Evolutionary conservation across 1,284 basidiomycete species (phyloP).

Genomic region (Ceraceosorus bombacis): DNA sequence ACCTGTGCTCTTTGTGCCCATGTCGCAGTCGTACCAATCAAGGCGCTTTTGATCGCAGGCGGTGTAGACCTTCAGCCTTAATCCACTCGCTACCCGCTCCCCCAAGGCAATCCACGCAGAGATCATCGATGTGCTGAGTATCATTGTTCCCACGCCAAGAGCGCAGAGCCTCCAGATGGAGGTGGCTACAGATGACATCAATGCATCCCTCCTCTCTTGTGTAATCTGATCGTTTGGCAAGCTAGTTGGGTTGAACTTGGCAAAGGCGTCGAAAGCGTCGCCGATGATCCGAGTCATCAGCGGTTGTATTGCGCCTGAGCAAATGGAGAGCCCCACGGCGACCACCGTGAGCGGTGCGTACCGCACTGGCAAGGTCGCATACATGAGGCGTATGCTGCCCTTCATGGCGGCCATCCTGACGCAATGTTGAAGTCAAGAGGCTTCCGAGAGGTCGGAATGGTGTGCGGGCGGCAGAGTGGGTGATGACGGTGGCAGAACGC

Average conservation of each 20-base stretch:
- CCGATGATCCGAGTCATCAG: slow-evolving; percentile 90
- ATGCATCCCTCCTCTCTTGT: slow-evolving; percentile 58
- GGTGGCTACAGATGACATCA: slow-evolving; percentile 56
- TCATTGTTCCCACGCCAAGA: slow-evolving; percentile 63
- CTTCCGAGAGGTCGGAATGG: no score
- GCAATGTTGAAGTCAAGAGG: no score
- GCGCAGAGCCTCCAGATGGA: slow-evolving; percentile 61
- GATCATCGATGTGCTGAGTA: slow-evolving; percentile 67
- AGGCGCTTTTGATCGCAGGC: slow-evolving; percentile 67
- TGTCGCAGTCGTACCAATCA: slow-evolving; percentile 49
- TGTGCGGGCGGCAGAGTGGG: no score
- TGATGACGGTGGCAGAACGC: no score
- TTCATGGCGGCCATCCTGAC: neutral
- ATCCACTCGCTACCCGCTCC: slow-evolving; percentile 65
- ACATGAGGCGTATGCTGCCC: slow-evolving; percentile 25
- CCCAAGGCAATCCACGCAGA: slow-evolving; percentile 80
- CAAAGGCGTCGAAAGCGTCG: slow-evolving; percentile 72
- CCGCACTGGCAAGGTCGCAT: slow-evolving; percentile 20
- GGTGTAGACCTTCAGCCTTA: slow-evolving; percentile 65
- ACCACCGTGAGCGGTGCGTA: slow-evolving; percentile 50
- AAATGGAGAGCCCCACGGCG: slow-evolving; percentile 62
- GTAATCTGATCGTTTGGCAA: slow-evolving; percentile 48
- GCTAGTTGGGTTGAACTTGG: slow-evolving; percentile 53
- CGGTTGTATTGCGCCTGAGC: slow-evolving; percentile 71
- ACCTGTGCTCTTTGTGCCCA: slow-evolving; percentile 16